Base-by-base conservation (phyloP, 345 rosid genomes). In the Cardamine chenopodiifolia region DNA sequence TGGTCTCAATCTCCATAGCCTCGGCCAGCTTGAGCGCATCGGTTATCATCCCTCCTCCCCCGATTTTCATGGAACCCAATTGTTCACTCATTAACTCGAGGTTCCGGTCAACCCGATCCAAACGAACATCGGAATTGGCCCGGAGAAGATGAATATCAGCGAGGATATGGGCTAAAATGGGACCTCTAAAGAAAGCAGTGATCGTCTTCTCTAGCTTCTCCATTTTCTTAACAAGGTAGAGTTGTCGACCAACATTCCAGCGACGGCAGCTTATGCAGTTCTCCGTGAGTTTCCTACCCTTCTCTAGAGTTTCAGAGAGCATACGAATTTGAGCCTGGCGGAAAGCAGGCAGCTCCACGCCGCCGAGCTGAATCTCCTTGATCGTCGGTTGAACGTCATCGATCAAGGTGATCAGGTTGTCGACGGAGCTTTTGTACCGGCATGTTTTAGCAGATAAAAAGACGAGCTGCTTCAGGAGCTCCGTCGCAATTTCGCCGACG, bases 301-400 rank as follows among this genome's bases (percentile, higher is more conserved):
- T 82, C 5, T 34, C 50, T 8, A 91, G 74, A 6, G 82, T 77
- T 17, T 68, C 83, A 0, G 75, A 59, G 45, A 94, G 78, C 23
- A 75, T 81, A 71, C 88, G 82, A 37, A 93, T 90, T 53, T 89
- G 94, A 57, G 22, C n/a, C 15, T 93, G 98, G 7, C 98, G 97
- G 13, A 28, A 0, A 12, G 80, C 50, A 7, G 93, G 83, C 4
- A 93, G 85, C 70, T 94, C 98, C 5, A 87, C 95, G 78, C 97
- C 98, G 65, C 93, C 73, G 79, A 60, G 87, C 35, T 89, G 88
- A 52, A 88, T 88, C 82, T 93, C 97, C 0, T 20, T 71, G 79
- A 91, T 78, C 18, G 83, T 86, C 9, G 92, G 91, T 3, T 55
- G 70, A 44, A 88, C 79, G 0, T 40, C 61, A 0, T 84, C 11